These are phyloP conservation scores for Podaxis pistillaris DNA, from an alignment of 768 basidiomycete species.

Conservation along the genomic window DNA sequence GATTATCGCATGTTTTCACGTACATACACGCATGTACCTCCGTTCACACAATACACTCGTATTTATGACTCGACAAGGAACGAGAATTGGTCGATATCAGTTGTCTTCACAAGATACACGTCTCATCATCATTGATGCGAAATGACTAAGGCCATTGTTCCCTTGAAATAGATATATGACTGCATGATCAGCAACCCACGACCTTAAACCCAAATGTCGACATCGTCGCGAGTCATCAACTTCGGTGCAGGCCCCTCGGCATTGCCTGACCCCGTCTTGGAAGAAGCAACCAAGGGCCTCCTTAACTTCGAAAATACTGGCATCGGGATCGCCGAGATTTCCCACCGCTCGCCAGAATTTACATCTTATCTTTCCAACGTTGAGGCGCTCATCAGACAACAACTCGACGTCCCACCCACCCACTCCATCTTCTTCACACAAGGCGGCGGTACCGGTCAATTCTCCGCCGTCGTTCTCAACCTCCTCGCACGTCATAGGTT, in stretches of 20 bases:
- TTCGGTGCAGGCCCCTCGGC: slow-evolving; percentile 95
- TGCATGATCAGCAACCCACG: slow-evolving; percentile 3
- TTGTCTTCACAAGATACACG: neutral
- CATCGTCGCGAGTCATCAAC: slow-evolving; percentile 66
- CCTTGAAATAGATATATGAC: slow-evolving; percentile 4
- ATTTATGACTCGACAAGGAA: slow-evolving; percentile 3
- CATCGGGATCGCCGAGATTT: slow-evolving; percentile 94
- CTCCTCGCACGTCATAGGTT: slow-evolving; percentile 84
- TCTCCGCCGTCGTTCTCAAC: slow-evolving; percentile 90
- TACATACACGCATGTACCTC: neutral
- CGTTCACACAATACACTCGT: slow-evolving; percentile 2
- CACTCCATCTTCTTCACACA: slow-evolving; percentile 92
- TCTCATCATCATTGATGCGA: neutral
- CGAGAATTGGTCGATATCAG: neutral
- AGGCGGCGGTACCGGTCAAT: slow-evolving; percentile 91
- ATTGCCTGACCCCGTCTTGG: slow-evolving; percentile 81
- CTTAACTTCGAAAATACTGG: slow-evolving; percentile 89
- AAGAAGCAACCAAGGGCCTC: slow-evolving; percentile 80
- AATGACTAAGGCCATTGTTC: neutral
- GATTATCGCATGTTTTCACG: neutral
- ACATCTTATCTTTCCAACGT: slow-evolving; percentile 60
- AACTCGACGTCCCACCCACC: slow-evolving; percentile 78
- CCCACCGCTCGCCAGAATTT: slow-evolving; percentile 93
- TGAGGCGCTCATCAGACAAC: slow-evolving; percentile 65
- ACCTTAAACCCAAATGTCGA: slow-evolving; percentile 25